Conservation (phyloP, 176 grass and related monocot genomes). For the Phoenix dactylifera region DNA sequence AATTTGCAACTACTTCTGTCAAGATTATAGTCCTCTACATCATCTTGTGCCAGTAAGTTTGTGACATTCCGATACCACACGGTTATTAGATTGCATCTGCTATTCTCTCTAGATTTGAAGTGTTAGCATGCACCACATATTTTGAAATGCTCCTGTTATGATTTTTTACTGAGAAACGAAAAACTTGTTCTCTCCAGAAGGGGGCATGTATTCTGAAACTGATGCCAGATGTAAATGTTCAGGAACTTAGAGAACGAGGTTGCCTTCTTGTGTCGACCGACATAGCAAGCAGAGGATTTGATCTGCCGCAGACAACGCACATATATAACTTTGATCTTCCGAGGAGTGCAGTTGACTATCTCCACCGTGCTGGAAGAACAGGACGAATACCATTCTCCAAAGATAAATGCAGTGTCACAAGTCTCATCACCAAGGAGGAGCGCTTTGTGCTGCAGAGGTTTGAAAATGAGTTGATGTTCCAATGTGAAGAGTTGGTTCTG, state of each 20-base stretch:
- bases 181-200: no score
- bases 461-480: conserved; percentile 80
- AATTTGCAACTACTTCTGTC: no score
- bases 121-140: no score
- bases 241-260: conserved; percentile 61
- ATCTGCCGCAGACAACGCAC: conserved; percentile 78
- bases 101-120: no score
- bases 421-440: conserved; percentile 55
- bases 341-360: conserved; percentile 51
- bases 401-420: conserved; percentile 50
- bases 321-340: conserved; percentile 96
- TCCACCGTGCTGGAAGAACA: conserved; percentile 77
- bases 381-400: conserved; percentile 67
- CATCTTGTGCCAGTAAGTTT: no score
- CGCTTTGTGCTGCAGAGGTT: conserved; percentile 61
- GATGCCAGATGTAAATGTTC: neutral
- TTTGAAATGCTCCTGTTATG: no score
- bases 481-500: conserved; percentile 35
- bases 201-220: no score
- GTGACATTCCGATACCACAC: no score
- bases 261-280: conserved; percentile 77
- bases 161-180: no score
- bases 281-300: conserved; percentile 79
- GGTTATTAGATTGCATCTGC: no score
- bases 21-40: no score